Evolutionary conservation across 1,139 yeast genomes (phyloP).

Genomic region (Meyerozyma carpophila): DNA sequence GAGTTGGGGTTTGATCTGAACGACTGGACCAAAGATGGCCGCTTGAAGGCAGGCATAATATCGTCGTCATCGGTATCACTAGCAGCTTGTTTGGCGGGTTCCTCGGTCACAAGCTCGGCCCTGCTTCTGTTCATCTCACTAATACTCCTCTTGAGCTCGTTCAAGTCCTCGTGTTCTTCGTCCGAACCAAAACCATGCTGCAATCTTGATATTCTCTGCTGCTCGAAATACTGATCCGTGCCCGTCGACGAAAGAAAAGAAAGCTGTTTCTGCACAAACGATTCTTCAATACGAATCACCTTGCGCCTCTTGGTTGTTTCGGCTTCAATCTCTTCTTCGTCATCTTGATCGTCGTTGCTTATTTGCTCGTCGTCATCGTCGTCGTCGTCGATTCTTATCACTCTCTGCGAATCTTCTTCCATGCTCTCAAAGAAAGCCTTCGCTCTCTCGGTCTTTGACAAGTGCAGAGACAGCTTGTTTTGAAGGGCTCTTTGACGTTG

Average conservation of each 20-base stretch:
- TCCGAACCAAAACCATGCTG: conserved; percentile 37
- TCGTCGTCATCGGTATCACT: conserved; percentile 32
- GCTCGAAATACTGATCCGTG: conserved; percentile 28
- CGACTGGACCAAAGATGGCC: conserved; percentile 45
- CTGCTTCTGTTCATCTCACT: conserved; percentile 11
- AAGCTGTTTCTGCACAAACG: conserved; percentile 57
- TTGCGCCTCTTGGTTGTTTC: conserved; percentile 15
- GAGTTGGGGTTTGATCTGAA: conserved; percentile 30
- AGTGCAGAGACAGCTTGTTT: conserved; percentile 44
- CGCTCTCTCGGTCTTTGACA: conserved; percentile 50
- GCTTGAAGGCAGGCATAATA: conserved; percentile 33
- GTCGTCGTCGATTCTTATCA: conserved; percentile 23
- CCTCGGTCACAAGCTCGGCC: conserved; percentile 10
- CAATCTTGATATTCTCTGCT: conserved; percentile 26
- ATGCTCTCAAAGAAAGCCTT: conserved; percentile 72
- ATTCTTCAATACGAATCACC: conserved; percentile 37
- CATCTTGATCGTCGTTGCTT: conserved; percentile 2
- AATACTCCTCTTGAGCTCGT: conserved; percentile 30
- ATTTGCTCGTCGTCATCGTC: conserved; percentile 18
- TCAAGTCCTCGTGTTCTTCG: conserved; percentile 40
- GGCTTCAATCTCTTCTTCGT: conserved; percentile 13
- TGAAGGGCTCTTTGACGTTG: conserved; percentile 54
- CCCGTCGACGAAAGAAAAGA: conserved; percentile 51
- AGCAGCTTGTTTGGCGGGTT: conserved; percentile 15
- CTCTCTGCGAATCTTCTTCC: conserved; percentile 35